Evolutionary conservation across 164 flowering plant genomes (phyloP), one percentile per base, ranked within the genome.

Genomic region (Hamamelis virginiana): DNA sequence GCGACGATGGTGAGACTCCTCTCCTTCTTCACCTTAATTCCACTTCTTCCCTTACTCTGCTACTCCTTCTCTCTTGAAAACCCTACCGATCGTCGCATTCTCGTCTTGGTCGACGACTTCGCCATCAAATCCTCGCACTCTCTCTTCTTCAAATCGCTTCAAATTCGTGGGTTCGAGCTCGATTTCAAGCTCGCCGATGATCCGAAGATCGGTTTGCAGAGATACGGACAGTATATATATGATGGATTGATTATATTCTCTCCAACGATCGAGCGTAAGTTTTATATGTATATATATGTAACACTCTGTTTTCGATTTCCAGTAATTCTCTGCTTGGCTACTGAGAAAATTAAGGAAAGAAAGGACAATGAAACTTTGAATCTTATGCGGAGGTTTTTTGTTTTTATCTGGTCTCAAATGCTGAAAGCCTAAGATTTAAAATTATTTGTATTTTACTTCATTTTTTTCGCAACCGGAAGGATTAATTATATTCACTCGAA

Each of bases 131-230:
- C 96, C 0, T 93, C 98, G 0, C 98, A 93, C 79, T 91, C 98
- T 8, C 62, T 93, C 71, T 93, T 76, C 91, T 93, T 96, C 88
- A 77, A 76, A 45, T 89, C 96, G 58, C 94, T 93, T 25, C 78
- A 74, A 28, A 58, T 89, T 25, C 91, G 97, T 12, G 97, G 95
- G 0, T 90, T 84, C 75, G 82, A 86, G 10, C 94, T 96, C 65
- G 94, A 96, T 33, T 91, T 90, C 84, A 91, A 87, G 83, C 91
- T 93, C 59, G 88, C 98, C 1, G 95, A 91, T 16, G 98, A 93
- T 74, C 86, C 89, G 19, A 87, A 84, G 73, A 75, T 91, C 78
- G 74, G 81, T 1, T 67, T 96, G n/a, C 90, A 96, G 83, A 75
- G 97, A 62, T 93, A 96, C 38, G 96, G 98, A 18, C 88, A 87